Conservation (phyloP, 768 basidiomycete genomes). For the Cystobasidiopsis lactophilus region DNA sequence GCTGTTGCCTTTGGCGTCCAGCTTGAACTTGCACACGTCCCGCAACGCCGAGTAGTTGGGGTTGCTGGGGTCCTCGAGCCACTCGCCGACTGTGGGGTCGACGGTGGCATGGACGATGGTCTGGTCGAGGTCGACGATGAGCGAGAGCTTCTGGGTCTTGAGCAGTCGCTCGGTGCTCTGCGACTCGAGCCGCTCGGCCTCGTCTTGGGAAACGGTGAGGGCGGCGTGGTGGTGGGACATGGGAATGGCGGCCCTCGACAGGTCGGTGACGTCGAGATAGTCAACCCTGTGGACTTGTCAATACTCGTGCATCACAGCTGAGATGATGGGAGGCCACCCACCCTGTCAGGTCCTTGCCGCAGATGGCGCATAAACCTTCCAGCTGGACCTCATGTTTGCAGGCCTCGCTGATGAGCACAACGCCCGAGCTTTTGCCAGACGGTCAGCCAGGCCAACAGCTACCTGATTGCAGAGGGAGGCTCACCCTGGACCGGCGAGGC, state of each 20-base stretch:
- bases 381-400: conserved; percentile 90
- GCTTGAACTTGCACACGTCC: conserved; percentile 70
- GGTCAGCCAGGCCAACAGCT: not conserved
- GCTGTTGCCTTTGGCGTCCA: conserved; percentile 49
- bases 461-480: not conserved
- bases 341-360: conserved; percentile 88
- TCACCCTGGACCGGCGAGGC: conserved; percentile 8
- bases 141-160: conserved; percentile 52
- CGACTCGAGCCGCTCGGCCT: conserved; percentile 69
- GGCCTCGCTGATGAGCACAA: conserved; percentile 52
- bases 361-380: conserved; percentile 74
- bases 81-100: conserved; percentile 93
- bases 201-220: conserved; percentile 58
- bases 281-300: conserved; percentile 41
- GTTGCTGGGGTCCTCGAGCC: conserved; percentile 67
- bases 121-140: conserved; percentile 97
- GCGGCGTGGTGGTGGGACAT: conserved; percentile 65
- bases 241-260: conserved; percentile 65
- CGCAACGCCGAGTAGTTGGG: conserved; percentile 81
- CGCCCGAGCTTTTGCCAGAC: conserved; percentile 7
- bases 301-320: conserved; percentile 1
- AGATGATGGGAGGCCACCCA: conserved; percentile 26
- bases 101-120: conserved; percentile 97
- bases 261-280: conserved; percentile 70
- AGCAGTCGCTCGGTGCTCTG: conserved; percentile 62